Evolutionary conservation across 495 filamentous ascomycete species (phyloP), one percentile per base, ranked within the genome.

Genomic region (Xylaria curta): DNA sequence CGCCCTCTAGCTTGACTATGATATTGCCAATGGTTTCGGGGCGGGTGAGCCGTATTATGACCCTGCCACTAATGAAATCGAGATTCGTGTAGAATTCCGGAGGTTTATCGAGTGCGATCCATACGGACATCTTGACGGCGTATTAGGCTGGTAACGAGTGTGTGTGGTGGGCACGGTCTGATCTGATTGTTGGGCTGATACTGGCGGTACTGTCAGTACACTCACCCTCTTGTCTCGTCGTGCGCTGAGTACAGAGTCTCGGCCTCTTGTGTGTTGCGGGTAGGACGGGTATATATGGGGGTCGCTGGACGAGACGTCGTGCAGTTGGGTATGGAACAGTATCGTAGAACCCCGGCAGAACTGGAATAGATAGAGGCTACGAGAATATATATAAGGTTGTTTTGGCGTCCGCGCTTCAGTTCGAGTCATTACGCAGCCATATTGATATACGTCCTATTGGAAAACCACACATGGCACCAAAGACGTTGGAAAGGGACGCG

Each of bases 1-100:
- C 94, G 66, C 95, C 96, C 79, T 99, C 95, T 46, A 99, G 87
- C 83, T 99, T 99, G 73, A 97, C 95, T 53, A 94, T 87, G 66
- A 99, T 92, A 15, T 89, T 88, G 36, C 91, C 87, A 59, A 99
- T 86, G 36, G 89, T 87, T 69, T 93, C 88, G 67, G 90, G 88
- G 33, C 87, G 89, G 12, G 78, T 79, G 8, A 94, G 84, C 21
- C 82, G 80, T 62, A 99, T 81, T 15, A 94, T 78, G 26, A 97
- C 87, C 63, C 82, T 79, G 73, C 87, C 88, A 1, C 85, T 87
- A 36, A 99, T 87, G 71, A 89, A 83, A 80, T 99, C 96, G 67
- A 97, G 87, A 76, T 98, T 98, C 69, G 96, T 97, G 81, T 92
- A 97, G 81, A 92, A 91, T 61, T 87, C 83, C 71, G 91, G 90